phyloP scores from a whole-genome alignment of 2,329 filamentous ascomycete genomes.

The Colletotrichum abscissum region DNA sequence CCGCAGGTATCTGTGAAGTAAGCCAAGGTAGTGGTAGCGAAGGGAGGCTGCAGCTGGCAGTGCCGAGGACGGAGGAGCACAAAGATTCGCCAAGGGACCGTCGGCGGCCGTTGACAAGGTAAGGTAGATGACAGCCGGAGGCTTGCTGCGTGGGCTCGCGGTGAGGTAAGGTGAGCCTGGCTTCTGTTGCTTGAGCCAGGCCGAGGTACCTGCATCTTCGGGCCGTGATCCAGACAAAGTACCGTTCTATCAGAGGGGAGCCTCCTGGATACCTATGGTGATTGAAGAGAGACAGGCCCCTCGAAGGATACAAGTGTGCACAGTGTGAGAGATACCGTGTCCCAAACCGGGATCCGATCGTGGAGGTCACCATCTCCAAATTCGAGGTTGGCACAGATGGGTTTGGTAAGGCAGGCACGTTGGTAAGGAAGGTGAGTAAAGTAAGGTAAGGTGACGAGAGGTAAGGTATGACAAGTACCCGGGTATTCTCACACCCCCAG shows the following conservation, averaged over 20 bases:
- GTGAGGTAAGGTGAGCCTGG: background rate
- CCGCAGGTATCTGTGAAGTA: background rate
- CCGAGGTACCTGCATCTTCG: constrained; percentile 19
- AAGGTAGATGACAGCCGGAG: background rate
- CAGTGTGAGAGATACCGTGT: background rate
- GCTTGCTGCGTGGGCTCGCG: background rate
- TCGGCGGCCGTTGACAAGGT: background rate
- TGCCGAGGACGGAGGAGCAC: background rate
- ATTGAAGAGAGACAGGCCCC: background rate
- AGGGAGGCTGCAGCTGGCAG: background rate
- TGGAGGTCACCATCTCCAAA: background rate
- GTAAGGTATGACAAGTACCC: background rate
- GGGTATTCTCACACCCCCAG: background rate
- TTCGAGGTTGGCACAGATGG: background rate
- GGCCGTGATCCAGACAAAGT: background rate
- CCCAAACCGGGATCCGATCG: background rate
- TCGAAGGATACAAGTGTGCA: background rate
- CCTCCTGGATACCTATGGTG: background rate
- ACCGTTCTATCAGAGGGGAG: background rate
- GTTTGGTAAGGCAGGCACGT: background rate
- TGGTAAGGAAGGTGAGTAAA: background rate
- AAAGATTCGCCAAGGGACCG: background rate
- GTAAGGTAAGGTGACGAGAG: background rate
- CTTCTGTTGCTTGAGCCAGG: background rate
- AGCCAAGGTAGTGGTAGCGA: background rate